Evolutionary conservation across 257 asterid species (phyloP).

Genomic region (Henckelia pumila): DNA sequence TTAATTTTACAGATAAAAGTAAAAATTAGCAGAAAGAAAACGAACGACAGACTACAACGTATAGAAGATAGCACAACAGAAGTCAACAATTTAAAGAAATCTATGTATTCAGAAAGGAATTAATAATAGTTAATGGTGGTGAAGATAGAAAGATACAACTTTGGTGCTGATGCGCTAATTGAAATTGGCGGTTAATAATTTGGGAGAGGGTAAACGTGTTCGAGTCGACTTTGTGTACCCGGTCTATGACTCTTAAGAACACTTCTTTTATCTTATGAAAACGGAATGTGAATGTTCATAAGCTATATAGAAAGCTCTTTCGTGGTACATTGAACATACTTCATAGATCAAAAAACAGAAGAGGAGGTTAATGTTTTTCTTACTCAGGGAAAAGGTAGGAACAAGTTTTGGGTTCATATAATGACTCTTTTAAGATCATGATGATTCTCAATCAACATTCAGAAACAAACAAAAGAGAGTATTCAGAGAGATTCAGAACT

Average conservation of each 20-base stretch:
- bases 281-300: conserved; percentile 2
- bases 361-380: background rate
- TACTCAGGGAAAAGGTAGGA: background rate
- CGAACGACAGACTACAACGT: background rate
- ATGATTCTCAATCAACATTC: background rate
- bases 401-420: conserved; percentile 2
- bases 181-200: background rate
- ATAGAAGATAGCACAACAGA: background rate
- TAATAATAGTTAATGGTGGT: background rate
- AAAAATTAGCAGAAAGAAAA: conserved; percentile 11
- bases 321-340: background rate
- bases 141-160: background rate
- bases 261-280: background rate
- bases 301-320: conserved; percentile 5
- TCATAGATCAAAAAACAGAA: background rate
- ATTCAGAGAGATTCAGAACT: conserved; percentile 10
- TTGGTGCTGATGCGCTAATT: background rate
- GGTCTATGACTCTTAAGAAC: background rate
- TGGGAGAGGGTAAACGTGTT: background rate
- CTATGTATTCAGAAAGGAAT: background rate
- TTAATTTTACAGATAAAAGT: background rate
- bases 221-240: background rate
- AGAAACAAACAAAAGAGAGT: conserved; percentile 14
- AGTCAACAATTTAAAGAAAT: background rate
- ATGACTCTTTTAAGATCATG: background rate